phyloP scores from a whole-genome alignment of 345 rosid genomes.

The Geranium rotundifolium region DNA sequence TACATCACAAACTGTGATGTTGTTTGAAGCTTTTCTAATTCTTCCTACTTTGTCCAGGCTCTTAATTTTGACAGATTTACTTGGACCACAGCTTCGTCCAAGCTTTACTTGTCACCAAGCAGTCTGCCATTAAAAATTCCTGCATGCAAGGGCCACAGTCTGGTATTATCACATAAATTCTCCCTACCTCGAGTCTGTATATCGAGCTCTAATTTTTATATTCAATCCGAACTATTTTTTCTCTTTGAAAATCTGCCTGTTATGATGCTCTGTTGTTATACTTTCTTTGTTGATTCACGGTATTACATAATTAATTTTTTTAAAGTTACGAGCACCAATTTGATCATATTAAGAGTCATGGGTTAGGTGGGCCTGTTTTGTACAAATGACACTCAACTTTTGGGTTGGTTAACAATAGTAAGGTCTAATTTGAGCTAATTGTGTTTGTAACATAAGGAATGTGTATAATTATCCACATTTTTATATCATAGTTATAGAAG shows the following conservation, averaged over 20 bases:
- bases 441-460: no score
- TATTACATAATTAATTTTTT: neutral
- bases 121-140: conserved; percentile 90
- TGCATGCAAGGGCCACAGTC: conserved; percentile 89
- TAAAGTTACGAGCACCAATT: neutral
- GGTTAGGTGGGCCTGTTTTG: no score
- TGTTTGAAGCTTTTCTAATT: neutral
- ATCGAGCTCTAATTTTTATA: neutral
- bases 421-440: no score
- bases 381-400: neutral
- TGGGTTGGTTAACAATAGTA: neutral
- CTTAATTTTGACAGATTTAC: conserved; percentile 70
- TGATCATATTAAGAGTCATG: neutral
- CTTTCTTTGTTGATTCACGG: no score
- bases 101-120: conserved; percentile 85
- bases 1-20: neutral
- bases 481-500: no score
- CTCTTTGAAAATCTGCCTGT: neutral
- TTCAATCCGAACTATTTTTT: neutral
- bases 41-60: conserved; percentile 29
- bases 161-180: conserved; percentile 35
- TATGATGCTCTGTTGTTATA: neutral
- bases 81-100: conserved; percentile 77
- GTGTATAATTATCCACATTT: no score
- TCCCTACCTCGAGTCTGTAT: neutral